Base-by-base conservation (phyloP, 208 protist species). In the Acanthamoeba sp. region DNA sequence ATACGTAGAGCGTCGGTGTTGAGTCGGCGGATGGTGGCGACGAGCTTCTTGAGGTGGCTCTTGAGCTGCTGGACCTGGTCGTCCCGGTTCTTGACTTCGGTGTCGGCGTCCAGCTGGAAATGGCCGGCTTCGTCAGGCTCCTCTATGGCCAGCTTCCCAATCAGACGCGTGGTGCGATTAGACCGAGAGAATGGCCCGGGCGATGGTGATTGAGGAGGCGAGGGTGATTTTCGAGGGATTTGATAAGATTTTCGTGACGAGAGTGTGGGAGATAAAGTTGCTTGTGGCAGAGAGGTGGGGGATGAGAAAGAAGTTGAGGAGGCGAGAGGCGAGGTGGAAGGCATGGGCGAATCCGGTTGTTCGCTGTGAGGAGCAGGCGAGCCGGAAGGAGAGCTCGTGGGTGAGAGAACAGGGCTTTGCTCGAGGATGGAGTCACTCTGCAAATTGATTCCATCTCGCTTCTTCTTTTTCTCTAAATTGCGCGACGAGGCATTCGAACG, bases 341-440 rank as follows among this genome's bases (percentile, higher is more conserved):
- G 40, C 18, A 69, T 69, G 9, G n/a, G n/a, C n/a, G n/a, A n/a
- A n/a, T n/a, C n/a, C n/a, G n/a, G n/a, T n/a, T n/a, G n/a, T n/a
- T n/a, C n/a, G n/a, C n/a, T n/a, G n/a, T n/a, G n/a, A n/a, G n/a
- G n/a, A n/a, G n/a, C n/a, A n/a, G n/a, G n/a, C n/a, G n/a, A n/a
- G n/a, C n/a, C n/a, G n/a, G n/a, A n/a, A n/a, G n/a, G n/a, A n/a
- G 59, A 34, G 29, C n/a, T 7, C 22, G 59, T 36, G 59, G n/a
- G 18, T 12, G 45, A 2, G 24, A 62, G 55, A 6, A 62, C 64
- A 1, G 69, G 29, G 18, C 38, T 78, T 59, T 85, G 76, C 18
- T 85, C 76, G 76, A 85, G 76, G 76, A 85, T 85, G 4, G 76
- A 85, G 24, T 85, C 76, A n/a, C 76, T 85, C 22, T 85, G 76